Base-by-base conservation (phyloP, 2,329 filamentous ascomycete species). In the Dothidotthia symphoricarpi region DNA sequence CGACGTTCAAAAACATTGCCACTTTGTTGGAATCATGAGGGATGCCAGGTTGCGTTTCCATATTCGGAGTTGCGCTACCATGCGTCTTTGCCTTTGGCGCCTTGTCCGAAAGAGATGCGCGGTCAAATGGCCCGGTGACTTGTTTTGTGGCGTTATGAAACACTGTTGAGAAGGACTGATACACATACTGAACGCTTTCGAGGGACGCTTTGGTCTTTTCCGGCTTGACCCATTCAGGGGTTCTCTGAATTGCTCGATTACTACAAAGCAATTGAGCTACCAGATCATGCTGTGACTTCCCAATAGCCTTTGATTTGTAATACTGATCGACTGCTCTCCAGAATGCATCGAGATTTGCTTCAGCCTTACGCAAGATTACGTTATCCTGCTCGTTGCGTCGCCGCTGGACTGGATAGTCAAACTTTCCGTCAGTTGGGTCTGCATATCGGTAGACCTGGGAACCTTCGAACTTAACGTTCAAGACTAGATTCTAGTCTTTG, bases 391-490 rank as follows among this genome's bases (percentile, higher is more conserved):
- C 67, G 2, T 63, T 78, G 2, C 68, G 67, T 8, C 66, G 70
- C 46, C 74, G 77, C 3, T 72, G 64, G 4, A 66, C 66, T 34
- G 72, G 77, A 66, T 70, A 80, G 28, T 43, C 41, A 39, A 80
- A 77, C 36, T 57, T 70, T 1, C 60, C 59, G 3, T 59, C 59
- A 0, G 63, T 57, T 0, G 69, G 69, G 6, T 67, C 51, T 17
- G 25, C 44, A n/a, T 36, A 36, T 14, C 29, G 29, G 31, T 36
- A 39, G n/a, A 52, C 9, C 11, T 36, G 17, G 4, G 31, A 38
- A 10, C 8, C 45, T 26, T 48, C 39, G 11, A 49, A 34, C 11
- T 42, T 43, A 24, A 41, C 11, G 11, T 6, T 11, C 17, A 41
- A 22, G 16, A 39, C 31, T 17, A 33, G 17, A 11, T 15, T 14